Base-by-base conservation (phyloP, 2,329 filamentous ascomycete species). In the Daldinia sp. region DNA sequence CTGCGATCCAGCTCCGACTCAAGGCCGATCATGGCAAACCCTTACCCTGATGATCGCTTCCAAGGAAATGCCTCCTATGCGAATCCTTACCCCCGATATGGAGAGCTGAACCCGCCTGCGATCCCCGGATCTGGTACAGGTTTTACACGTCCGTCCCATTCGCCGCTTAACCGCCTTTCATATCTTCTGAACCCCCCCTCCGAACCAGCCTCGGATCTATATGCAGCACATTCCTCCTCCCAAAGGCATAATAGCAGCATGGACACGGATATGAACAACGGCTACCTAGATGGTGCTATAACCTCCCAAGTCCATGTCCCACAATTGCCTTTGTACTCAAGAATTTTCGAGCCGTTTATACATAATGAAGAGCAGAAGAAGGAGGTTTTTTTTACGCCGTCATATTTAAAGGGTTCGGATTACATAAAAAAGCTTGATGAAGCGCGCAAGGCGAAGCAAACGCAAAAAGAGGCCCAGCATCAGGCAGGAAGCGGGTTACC, bases 401-500 rank as follows among this genome's bases (percentile, higher is more conserved):
- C 92, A 4, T 97, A 97, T 77, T 84, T 98, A 43, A 83, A 84
- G 69, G 87, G 87, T 35, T 94, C 93, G 11, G 86, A 87, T 72
- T 94, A 97, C 77, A 87, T 94, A 54, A 85, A 90, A 70, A 88
- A 86, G 74, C 82, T 97, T 48, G 87, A 91, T 70, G 88, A 92
- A 64, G 86, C 85, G 59, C 85, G 93, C 75, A 85, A 82, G 74
- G 83, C 85, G 47, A 91, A 85, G 73, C 78, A 75, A 76, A 83
- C 75, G 52, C 82, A 77, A 72, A 82, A 75, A 72, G 85, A 82
- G 72, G 81, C 70, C 15, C 81, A 82, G 67, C 79, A 76, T 17
- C 79, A 79, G 54, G 77, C 80, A 60, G 73, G 77, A 3, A 51
- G 39, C 41, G 54, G 50, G 9, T 35, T 70, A 10, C 63, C 68